Base-by-base conservation (phyloP, 106 monocot species). In the Amphibolis antarctica region DNA sequence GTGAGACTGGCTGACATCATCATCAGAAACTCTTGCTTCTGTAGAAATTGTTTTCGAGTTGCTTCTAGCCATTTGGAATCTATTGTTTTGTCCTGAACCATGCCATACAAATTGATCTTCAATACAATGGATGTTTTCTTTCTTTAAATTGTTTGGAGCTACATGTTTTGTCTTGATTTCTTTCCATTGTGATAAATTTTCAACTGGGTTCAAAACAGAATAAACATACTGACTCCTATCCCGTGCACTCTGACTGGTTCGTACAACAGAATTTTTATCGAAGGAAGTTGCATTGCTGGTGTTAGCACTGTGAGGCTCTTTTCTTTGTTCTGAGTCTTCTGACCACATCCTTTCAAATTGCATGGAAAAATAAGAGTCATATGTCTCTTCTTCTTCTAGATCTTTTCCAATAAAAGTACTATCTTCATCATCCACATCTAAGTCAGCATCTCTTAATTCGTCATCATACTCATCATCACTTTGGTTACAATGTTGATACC, bases 1-100 rank as follows among this genome's bases (percentile, higher is more conserved):
- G 86, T 83, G 48, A 91, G 83, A 74, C 90, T 91, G 0, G 90
- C 74, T n/a, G n/a, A n/a, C n/a, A n/a, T n/a, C n/a, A 42, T 86
- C 83, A 15, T 86, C 80, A 3, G 80, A 66, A 12, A 83, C 49
- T 22, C 20, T n/a, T 20, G n/a, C 17, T 42, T 42, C 19, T 42
- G 10, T 10, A 45, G 27, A 53, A 56, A 63, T 63, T 74, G 19
- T 56, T 63, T 14, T 44, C 61, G n/a, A 61, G 23, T 44, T 20
- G 20, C n/a, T 22, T 61, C 10, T 28, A 61, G 22, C 20, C 42
- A 43, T 44, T 42, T 19, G 4, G 20, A 21, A 44, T 47, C 28
- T 44, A 10, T 59, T 44, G 20, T 36, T 70, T 44, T 78, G 72
- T 31, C 78, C 80, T 12, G 72, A 27, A 23, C 42, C 23, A 29